phyloP scores from a whole-genome alignment of 306 rosid genomes.

The Vicia faba region DNA sequence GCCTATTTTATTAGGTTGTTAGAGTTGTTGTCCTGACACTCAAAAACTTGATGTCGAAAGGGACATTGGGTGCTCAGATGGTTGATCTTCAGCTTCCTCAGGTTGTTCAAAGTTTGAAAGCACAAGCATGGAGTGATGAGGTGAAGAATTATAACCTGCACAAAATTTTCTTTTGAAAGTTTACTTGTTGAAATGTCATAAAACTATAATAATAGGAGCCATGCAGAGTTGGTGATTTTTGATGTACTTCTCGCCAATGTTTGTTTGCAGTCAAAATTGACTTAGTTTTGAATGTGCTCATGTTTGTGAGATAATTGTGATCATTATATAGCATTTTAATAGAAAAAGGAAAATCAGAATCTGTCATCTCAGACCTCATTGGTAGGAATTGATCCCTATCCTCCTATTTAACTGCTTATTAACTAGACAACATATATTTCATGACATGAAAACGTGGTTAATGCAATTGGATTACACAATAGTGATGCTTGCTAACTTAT shows the following conservation, averaged over 20 bases:
- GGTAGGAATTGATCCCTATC: conserved; percentile 1
- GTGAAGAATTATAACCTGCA: conserved; percentile 46
- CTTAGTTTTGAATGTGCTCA: not conserved
- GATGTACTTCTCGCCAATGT: conserved; percentile 16
- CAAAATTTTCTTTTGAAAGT: conserved; percentile 34
- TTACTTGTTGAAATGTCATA: conserved; percentile 28
- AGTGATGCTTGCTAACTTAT: conserved; percentile 19
- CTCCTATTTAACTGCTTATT: conserved; percentile 9
- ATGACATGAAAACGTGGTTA: conserved; percentile 11
- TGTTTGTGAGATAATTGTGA: conserved; percentile 3
- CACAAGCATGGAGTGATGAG: conserved; percentile 99
- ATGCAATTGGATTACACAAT: conserved; percentile 30
- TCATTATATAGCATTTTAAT: conserved; percentile 12
- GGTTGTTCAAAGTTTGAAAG: conserved; percentile 91
- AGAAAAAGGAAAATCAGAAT: conserved; percentile 27
- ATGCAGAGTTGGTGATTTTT: conserved; percentile 30
- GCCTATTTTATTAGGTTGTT: conserved; percentile 73
- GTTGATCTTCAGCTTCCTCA: conserved; percentile 93
- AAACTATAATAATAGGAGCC: conserved; percentile 21
- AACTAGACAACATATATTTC: conserved; percentile 6
- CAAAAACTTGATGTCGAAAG: conserved; percentile 83
- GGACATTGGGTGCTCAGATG: conserved; percentile 94
- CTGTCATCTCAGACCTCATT: not conserved
- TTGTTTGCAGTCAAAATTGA: not conserved
- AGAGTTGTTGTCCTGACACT: conserved; percentile 91